Base-by-base conservation (phyloP, 2,329 filamentous ascomycete species). In the Phyllosticta citribraziliensis region DNA sequence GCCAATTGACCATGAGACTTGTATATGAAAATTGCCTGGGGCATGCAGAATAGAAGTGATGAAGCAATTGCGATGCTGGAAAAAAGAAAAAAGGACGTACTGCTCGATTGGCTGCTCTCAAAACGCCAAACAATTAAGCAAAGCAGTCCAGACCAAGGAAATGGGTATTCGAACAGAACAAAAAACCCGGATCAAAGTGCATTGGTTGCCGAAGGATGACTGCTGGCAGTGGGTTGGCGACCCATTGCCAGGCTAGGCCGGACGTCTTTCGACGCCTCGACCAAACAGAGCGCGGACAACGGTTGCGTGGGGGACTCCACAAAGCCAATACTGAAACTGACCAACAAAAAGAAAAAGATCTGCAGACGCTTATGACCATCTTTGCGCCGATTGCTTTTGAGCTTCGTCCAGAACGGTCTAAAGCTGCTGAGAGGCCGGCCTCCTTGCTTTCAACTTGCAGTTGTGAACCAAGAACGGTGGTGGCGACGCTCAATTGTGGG, bases 121-220 rank as follows among this genome's bases (percentile, higher is more conserved):
- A 61, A 61, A 61, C 59, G 54, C 54, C 54, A 61, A 61, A 61
- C 59, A 54, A 53, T 22, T 24, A 53, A 53, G 59, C 50, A 51
- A 61, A 61, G 52, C 55, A 51, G 50, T 25, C 54, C 55, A 55
- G 56, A 61, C 59, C 59, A 61, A 60, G 59, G 59, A 61, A 61
- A 50, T 61, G 59, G 59, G 59, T 61, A 61, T 61, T 61, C 54
- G 59, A 61, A 61, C 54, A 61, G 55, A 54, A 47, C 59, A 61
- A 61, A 61, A 53, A 60, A 60, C 58, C 58, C 53, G 22, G 52
- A 56, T 60, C 59, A 61, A 61, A 61, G 54, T 61, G 59, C 55
- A 54, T 61, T 30, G 58, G 35, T 50, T 47, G 53, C 52, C 57
- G 52, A 55, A 50, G 40, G 40, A 47, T 47, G 40, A 47, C 12